Percentiles rank a stretch among this genome's conserved stretches.
phyloP scores from a whole-genome alignment of 2,329 filamentous ascomycete species.

The Aspergillus pseudonomiae region DNA sequence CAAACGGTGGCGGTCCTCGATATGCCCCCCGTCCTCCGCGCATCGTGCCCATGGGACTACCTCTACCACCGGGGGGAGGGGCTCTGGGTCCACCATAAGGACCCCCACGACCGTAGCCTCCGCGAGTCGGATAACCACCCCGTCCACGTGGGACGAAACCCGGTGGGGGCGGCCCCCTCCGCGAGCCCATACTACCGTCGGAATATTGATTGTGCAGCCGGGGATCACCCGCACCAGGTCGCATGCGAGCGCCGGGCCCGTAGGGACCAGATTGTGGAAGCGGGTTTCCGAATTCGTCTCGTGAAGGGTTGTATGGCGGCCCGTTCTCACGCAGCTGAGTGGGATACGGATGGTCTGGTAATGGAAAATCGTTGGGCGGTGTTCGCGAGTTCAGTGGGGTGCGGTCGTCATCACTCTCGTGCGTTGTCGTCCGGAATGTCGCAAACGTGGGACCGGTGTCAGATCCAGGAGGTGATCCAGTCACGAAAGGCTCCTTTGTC shows the following conservation, averaged over 20 bases:
- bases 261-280: slow-evolving; percentile 39
- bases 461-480: slow-evolving; percentile 55
- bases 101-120: slow-evolving; percentile 48
- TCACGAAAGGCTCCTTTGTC: slow-evolving; percentile 62
- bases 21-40: slow-evolving; percentile 40
- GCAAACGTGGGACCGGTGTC: slow-evolving; percentile 54
- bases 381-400: slow-evolving; percentile 42
- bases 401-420: slow-evolving; percentile 45
- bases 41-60: slow-evolving; percentile 41
- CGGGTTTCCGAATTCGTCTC: slow-evolving; percentile 46
- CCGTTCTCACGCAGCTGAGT: slow-evolving; percentile 32
- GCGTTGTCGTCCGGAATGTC: slow-evolving; percentile 39
- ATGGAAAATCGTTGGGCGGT: slow-evolving; percentile 31
- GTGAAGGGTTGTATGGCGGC: slow-evolving; percentile 35
- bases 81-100: slow-evolving; percentile 40
- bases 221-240: slow-evolving; percentile 45
- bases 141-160: slow-evolving; percentile 59
- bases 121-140: slow-evolving; percentile 55
- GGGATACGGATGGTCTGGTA: slow-evolving; percentile 32
- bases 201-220: slow-evolving; percentile 51
- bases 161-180: slow-evolving; percentile 41
- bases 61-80: slow-evolving; percentile 47
- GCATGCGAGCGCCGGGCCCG: slow-evolving; percentile 36
- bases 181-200: slow-evolving; percentile 49
- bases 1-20: slow-evolving; percentile 52